These are phyloP conservation scores for Smallanthus sonchifolius DNA, from an alignment of 129 eudicot species.

Conservation along the genomic window DNA sequence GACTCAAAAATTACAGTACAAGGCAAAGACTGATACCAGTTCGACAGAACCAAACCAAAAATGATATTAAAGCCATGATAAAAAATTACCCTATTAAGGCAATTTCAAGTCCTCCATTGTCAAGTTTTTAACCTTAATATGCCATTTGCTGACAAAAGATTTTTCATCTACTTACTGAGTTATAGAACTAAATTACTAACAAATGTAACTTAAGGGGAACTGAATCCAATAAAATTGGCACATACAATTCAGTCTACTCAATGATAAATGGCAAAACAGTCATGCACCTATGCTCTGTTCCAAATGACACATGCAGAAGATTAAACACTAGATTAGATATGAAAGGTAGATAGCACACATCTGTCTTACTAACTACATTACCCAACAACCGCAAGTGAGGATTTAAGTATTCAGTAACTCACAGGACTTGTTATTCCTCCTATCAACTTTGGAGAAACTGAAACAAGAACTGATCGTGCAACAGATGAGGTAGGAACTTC, in stretches of 20 bases:
- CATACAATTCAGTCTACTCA: neutral
- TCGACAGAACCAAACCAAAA: neutral
- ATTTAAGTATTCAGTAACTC: conserved; percentile 34
- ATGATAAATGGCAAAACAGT: neutral
- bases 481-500: conserved; percentile 73
- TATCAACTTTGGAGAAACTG: conserved; percentile 77
- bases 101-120: neutral
- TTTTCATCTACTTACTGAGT: neutral
- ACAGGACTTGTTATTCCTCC: conserved; percentile 76
- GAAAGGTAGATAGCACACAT: neutral
- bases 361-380: conserved; percentile 1
- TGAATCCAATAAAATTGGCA: neutral
- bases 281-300: conserved; percentile 3
- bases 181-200: neutral
- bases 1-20: neutral
- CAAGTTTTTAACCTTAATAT: neutral
- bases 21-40: neutral
- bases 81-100: neutral
- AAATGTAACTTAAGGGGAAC: neutral
- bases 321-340: neutral
- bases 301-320: neutral
- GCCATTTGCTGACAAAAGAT: neutral
- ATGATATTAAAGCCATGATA: neutral
- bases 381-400: neutral
- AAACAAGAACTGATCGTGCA: conserved; percentile 72